Conservation (phyloP, 768 basidiomycete genomes). For the Phylloporus scabripes region DNA sequence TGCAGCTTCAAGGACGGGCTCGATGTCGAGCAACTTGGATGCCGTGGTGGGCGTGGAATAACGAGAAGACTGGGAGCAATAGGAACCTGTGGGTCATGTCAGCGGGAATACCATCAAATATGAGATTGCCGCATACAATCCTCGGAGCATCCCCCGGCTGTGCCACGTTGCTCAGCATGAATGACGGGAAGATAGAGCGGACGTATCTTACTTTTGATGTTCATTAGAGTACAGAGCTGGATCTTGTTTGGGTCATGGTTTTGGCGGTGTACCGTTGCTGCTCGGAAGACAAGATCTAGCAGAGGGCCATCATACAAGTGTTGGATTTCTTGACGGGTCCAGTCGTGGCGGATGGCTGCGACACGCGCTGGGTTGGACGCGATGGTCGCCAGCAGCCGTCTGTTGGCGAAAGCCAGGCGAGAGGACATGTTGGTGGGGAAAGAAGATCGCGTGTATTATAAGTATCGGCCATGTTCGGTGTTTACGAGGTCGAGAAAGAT, state of each 20-base stretch:
- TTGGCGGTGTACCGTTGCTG: constrained; percentile 78
- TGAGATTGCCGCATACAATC: constrained; percentile 61
- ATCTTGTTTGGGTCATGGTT: constrained; percentile 87
- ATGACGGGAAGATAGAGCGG: constrained; percentile 22
- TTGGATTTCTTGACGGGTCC: constrained; percentile 79
- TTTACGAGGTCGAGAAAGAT: background rate
- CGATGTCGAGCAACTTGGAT: constrained; percentile 79
- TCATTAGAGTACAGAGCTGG: constrained; percentile 96
- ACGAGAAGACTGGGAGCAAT: constrained; percentile 96
- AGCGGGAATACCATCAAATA: background rate
- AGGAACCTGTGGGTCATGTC: constrained; percentile 58
- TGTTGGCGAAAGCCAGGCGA: constrained; percentile 18
- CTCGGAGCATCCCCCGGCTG: constrained; percentile 93
- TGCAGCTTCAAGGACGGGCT: constrained; percentile 90
- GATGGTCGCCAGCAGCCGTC: constrained; percentile 59
- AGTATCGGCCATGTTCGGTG: constrained; percentile 3
- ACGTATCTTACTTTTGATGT: constrained; percentile 83
- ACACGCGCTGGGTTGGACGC: constrained; percentile 13
- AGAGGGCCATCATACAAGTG: constrained; percentile 80
- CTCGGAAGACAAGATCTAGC: constrained; percentile 83
- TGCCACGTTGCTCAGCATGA: constrained; percentile 6
- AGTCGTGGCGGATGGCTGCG: constrained; percentile 48
- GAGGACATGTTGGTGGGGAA: constrained; percentile 8
- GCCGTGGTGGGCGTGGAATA: constrained; percentile 88
- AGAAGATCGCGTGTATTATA: background rate